Evolutionary conservation across 257 asterid species (phyloP).

Genomic region (Rubia yunnanensis): DNA sequence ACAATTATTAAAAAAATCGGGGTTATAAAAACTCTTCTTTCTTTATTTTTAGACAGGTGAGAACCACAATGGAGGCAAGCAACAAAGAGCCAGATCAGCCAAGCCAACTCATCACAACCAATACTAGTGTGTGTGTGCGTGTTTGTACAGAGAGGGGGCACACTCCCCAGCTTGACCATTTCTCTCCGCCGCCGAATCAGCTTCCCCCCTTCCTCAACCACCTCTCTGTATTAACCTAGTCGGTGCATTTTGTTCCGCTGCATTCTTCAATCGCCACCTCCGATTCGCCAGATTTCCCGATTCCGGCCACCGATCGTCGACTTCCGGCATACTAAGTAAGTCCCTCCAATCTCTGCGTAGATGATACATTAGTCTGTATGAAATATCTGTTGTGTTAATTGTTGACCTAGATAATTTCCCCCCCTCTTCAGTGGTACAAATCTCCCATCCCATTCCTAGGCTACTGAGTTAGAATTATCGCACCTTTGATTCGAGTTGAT

Average conservation of each 20-base stretch:
- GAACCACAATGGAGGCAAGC: conserved; percentile 8
- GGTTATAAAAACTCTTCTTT: too few relatives aligned
- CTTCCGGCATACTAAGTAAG: conserved; percentile 27
- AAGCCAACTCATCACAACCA: conserved; percentile 6
- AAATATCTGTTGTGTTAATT: not conserved
- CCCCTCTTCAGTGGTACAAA: not conserved
- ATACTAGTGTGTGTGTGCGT: conserved; percentile 2
- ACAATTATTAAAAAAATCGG: too few relatives aligned
- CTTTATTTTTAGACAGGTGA: conserved; percentile 10
- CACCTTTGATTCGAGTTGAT: conserved; percentile 17
- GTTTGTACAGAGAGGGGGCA: not conserved
- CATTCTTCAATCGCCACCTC: not conserved
- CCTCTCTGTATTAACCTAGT: too few relatives aligned
- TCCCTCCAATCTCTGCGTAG: not conserved
- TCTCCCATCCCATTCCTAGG: not conserved
- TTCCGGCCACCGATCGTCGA: conserved; percentile 11
- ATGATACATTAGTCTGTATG: not conserved
- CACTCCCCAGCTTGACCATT: conserved; percentile 28
- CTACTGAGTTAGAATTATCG: conserved; percentile 16
- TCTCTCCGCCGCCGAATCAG: conserved; percentile 21
- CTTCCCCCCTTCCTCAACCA: conserved; percentile 24
- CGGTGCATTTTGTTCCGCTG: too few relatives aligned
- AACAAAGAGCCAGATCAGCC: conserved; percentile 2
- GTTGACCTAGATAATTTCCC: not conserved
- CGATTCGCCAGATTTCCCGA: not conserved